Evolutionary conservation across 208 protist species (phyloP).

Genomic region (Leishmania tropica): DNA sequence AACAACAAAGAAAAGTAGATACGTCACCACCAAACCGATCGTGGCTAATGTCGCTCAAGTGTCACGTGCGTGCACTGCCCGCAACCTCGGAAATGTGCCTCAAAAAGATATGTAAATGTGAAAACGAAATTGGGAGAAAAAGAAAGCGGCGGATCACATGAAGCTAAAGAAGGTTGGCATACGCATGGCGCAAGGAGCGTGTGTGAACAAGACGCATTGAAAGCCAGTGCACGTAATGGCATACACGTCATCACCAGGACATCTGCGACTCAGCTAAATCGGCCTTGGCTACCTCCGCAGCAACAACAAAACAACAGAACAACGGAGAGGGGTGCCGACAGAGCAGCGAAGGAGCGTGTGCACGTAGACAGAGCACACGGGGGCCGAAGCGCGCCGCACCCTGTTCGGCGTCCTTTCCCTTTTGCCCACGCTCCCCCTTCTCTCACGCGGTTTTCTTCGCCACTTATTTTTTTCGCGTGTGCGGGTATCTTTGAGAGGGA

Average conservation of each 20-base stretch:
- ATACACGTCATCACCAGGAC: not conserved
- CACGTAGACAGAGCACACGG: not conserved
- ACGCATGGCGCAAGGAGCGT: not conserved
- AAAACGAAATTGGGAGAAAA: not conserved
- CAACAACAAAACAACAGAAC: not conserved
- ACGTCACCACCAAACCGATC: not conserved
- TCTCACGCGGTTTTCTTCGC: too few species aligned
- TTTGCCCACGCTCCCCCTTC: too few species aligned
- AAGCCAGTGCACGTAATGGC: not conserved
- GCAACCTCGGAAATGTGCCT: not conserved
- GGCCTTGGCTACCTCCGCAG: not conserved
- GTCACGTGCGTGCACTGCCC: not conserved
- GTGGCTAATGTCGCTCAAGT: not conserved
- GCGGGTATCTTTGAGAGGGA: too few species aligned
- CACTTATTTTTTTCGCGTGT: too few species aligned
- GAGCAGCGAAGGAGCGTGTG: not conserved
- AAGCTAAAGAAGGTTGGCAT: not conserved
- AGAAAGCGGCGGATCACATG: not conserved
- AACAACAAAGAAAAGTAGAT: not conserved
- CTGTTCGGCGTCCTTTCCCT: too few species aligned
- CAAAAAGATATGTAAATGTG: not conserved
- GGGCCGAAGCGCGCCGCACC: too few species aligned
- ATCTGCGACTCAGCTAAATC: not conserved
- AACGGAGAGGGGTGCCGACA: not conserved
- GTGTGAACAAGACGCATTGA: not conserved